Evolutionary conservation across 2,329 filamentous ascomycete species (phyloP).

Genomic region (Scedosporium minutisporum): DNA sequence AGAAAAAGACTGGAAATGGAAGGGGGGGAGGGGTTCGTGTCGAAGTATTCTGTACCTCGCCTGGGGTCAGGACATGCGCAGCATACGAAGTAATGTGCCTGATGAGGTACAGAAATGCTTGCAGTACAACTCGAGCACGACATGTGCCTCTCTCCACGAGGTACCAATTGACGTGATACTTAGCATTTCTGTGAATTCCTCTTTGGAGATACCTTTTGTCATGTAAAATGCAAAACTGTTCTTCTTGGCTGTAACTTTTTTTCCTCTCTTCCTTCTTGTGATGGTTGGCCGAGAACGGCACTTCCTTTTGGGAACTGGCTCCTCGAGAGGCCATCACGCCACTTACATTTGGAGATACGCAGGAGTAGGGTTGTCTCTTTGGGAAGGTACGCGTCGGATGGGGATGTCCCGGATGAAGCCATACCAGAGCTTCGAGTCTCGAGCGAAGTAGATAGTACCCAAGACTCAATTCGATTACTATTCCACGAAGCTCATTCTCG

Average conservation of each 20-base stretch:
- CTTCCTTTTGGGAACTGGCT: not conserved
- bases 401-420: no score
- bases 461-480: no score
- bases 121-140: not conserved
- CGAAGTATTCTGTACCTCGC: not conserved
- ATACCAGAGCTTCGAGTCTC: no score
- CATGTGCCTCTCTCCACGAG: not conserved
- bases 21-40: not conserved
- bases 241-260: not conserved
- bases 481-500: no score
- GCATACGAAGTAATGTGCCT: not conserved
- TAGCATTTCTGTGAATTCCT: not conserved
- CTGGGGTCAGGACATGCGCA: not conserved
- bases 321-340: not conserved
- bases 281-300: not conserved
- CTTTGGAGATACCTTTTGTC: not conserved
- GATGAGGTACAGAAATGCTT: not conserved
- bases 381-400: no score
- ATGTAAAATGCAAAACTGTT: not conserved
- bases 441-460: no score
- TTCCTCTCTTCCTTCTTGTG: not conserved
- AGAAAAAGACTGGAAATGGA: not conserved
- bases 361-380: no score
- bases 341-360: not conserved
- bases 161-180: not conserved